Evolutionary conservation across 768 basidiomycete genomes (phyloP), one percentile per base, ranked within the genome.

Genomic region (Crucibulum laeve): DNA sequence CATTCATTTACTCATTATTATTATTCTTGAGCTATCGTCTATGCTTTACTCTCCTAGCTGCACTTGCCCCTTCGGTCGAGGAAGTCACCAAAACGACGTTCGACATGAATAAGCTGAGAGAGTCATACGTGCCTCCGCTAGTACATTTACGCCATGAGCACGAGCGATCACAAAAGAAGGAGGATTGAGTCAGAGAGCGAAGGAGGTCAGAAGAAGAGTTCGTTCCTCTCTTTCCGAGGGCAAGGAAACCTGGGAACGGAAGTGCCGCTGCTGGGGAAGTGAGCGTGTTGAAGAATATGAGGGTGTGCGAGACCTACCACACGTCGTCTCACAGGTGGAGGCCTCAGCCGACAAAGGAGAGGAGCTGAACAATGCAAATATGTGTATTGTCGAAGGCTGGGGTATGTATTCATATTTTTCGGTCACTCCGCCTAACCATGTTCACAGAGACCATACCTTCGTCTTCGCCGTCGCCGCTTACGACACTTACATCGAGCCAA

Each of bases 361-460:
- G 3, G 73, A 78, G 38, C 47, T 77, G 4, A 61, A 70, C n/a
- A 55, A 53, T 25, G 68, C 71, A 39, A 76, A 78, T 55, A 73
- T 87, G 68, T 62, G 71, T 6, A 53, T 84, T 25, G 73, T 85
- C 1, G 70, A 78, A 57, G 85, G 83, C 22, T 83, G 83, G 82
- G 58, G 86, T 86, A 53, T 34, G 76, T 71, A 33, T 22, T 38
- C 37, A 47, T 25, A 40, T 46, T 13, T 14, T 18, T 18, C 11
- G 11, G 15, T 17, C 10, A 28, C 10, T n/a, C 30, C 8, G 22
- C 17, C 17, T 8, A 37, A 11, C 30, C 21, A 7, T 42, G 8
- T 15, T 6, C 32, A 18, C 33, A 73, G 69, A 69, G 30, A 67
- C 69, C 0, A 63, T 68, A 37, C 63, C 53, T 47, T 52, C 61